Percentiles rank a stretch among this genome's conserved stretches.
Evolutionary conservation across 164 flowering plant genomes (phyloP).

Genomic region (Berberis thunbergii): DNA sequence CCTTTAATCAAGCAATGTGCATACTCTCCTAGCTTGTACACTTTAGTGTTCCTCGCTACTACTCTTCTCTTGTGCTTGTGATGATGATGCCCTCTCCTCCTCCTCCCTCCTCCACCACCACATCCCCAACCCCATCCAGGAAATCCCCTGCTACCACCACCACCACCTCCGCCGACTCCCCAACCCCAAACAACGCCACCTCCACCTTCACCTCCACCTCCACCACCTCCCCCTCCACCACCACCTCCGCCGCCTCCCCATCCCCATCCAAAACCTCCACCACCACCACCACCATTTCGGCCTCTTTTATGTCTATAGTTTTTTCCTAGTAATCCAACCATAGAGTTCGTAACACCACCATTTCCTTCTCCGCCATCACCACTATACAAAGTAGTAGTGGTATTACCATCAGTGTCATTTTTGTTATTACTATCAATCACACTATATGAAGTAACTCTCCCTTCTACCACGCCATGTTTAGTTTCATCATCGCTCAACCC

Average conservation of each 20-base stretch:
- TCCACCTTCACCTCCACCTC: slow-evolving; percentile 7
- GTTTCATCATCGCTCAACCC: not conserved
- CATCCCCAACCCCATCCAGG: slow-evolving; percentile 5
- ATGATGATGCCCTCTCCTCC: not conserved
- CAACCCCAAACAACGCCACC: not conserved
- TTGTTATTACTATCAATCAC: not conserved
- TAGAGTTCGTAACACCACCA: not conserved
- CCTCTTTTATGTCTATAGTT: not conserved
- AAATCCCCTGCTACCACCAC: not conserved
- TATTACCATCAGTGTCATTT: not conserved
- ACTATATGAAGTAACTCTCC: slow-evolving; percentile 6
- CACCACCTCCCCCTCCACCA: slow-evolving; percentile 1
- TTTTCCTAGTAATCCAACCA: no score
- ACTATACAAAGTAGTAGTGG: not conserved
- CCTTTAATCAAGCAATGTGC: slow-evolving; percentile 54
- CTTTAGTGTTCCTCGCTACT: slow-evolving; percentile 1
- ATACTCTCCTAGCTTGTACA: slow-evolving; percentile 41
- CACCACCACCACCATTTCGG: slow-evolving; percentile 4
- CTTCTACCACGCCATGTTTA: not conserved
- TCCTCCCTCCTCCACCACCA: slow-evolving; percentile 3
- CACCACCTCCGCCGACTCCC: not conserved
- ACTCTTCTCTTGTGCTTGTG: not conserved
- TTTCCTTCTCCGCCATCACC: slow-evolving; percentile 5
- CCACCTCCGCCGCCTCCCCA: slow-evolving; percentile 11
- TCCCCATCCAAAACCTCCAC: slow-evolving; percentile 4